Conservation (phyloP, 306 rosid species). For the Dalbergia oliveri region DNA sequence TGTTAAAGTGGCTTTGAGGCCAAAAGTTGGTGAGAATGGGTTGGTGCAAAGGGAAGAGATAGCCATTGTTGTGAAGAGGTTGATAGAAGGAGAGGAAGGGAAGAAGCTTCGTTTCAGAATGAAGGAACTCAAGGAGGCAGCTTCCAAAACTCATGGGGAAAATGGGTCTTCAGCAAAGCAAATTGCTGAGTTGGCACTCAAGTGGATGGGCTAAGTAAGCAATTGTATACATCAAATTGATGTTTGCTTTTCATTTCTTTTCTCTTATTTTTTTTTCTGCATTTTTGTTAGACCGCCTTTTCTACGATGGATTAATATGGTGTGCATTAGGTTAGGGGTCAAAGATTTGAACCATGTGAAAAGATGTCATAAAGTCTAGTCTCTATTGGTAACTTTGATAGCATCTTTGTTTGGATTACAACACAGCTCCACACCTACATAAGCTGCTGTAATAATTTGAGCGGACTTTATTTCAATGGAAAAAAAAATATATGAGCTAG, state of each 20-base stretch:
- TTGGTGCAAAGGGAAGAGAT: constrained; percentile 62
- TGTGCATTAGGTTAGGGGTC: neutral
- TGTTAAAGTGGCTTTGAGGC: constrained; percentile 58
- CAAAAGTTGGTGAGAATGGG: constrained; percentile 48
- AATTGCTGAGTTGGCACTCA: constrained; percentile 45
- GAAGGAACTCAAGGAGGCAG: constrained; percentile 67
- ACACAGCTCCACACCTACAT: neutral
- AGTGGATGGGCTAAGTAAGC: constrained; percentile 48
- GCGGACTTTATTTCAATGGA: neutral
- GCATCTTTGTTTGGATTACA: neutral
- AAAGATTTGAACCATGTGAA: neutral
- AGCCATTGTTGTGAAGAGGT: constrained; percentile 49
- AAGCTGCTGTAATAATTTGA: neutral
- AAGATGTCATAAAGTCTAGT: neutral
- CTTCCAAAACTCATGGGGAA: constrained; percentile 39
- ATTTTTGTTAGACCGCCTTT: too few species aligned
- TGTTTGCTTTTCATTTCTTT: neutral
- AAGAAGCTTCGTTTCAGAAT: constrained; percentile 57
- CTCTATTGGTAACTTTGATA: neutral
- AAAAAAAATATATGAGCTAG: neutral
- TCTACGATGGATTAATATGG: neutral
- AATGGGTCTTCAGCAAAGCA: constrained; percentile 60
- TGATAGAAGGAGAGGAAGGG: constrained; percentile 79
- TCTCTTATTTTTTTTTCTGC: neutral
- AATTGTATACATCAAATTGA: too few species aligned